Conservation (phyloP, 208 protist genomes). For the Angomonas ambiguus region DNA sequence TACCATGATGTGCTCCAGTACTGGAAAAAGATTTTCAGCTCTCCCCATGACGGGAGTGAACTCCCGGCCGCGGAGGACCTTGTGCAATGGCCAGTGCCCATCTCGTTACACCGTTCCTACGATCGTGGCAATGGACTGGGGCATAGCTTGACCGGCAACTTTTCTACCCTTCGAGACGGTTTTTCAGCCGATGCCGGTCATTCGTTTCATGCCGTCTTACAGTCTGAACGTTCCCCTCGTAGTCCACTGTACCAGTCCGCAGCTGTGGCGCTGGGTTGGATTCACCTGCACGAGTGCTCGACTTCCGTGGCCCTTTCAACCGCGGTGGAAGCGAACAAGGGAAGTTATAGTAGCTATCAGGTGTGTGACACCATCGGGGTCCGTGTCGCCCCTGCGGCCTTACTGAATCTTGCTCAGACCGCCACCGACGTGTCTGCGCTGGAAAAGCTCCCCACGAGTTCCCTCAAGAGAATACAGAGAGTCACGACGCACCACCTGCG, state of each 20-base stretch:
- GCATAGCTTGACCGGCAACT: slow-evolving; percentile 17
- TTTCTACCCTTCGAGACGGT: slow-evolving; percentile 6
- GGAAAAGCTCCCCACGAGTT: background rate
- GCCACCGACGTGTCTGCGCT: background rate
- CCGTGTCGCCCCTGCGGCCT: background rate
- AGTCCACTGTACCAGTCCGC: slow-evolving; percentile 21
- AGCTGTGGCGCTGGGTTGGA: slow-evolving; percentile 29
- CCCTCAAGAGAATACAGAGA: too few species aligned
- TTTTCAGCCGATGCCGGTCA: slow-evolving; percentile 17
- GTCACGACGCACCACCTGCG: slow-evolving; percentile 16
- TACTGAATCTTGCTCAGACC: background rate
- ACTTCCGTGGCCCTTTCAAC: background rate
- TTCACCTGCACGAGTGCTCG: slow-evolving; percentile 21
- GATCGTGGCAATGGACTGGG: slow-evolving; percentile 20
- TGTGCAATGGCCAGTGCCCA: background rate
- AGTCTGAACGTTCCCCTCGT: slow-evolving; percentile 10
- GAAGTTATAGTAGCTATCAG: background rate
- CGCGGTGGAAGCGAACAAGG: background rate
- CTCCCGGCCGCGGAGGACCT: background rate
- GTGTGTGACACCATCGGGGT: background rate
- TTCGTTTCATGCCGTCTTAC: slow-evolving; percentile 17
- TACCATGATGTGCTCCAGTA: background rate
- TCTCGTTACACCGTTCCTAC: slow-evolving; percentile 1
- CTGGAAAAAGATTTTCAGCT: background rate
- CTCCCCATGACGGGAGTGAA: background rate